These are phyloP conservation scores for Lipomyces yamadae DNA, from an alignment of 805 yeast genomes.

Conservation along the genomic window DNA sequence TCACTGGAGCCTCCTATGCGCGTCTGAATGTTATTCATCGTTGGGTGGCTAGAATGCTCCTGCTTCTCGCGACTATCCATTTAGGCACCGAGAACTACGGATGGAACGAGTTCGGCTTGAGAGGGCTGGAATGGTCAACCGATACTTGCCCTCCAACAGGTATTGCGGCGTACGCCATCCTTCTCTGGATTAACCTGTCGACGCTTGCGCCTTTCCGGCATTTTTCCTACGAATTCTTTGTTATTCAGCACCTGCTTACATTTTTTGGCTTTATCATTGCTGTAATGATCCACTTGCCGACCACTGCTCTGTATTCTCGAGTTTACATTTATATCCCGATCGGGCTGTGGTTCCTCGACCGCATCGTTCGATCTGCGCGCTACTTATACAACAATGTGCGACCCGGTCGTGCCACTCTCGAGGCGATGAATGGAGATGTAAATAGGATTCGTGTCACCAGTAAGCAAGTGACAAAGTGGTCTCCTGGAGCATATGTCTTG, in stretches of 20 bases:
- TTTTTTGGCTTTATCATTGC: conserved; percentile 36
- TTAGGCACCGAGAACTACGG: conserved; percentile 30
- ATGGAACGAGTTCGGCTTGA: conserved; percentile 28
- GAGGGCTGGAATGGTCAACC: conserved; percentile 20
- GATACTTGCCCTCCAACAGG: conserved; percentile 31
- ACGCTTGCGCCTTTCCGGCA: conserved; percentile 44
- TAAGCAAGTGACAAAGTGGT: conserved; percentile 13
- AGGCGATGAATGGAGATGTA: conserved; percentile 6
- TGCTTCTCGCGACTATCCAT: conserved; percentile 37
- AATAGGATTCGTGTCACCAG: background rate
- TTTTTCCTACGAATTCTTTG: conserved; percentile 36
- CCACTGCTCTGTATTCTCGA: conserved; percentile 23
- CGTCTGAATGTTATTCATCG: conserved; percentile 36
- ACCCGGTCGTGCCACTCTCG: conserved; percentile 5
- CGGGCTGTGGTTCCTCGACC: conserved; percentile 33
- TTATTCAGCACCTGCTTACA: conserved; percentile 36
- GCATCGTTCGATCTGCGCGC: conserved; percentile 28
- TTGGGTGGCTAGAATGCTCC: conserved; percentile 38
- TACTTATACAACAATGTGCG: conserved; percentile 4
- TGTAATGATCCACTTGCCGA: conserved; percentile 35
- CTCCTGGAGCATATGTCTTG: conserved; percentile 35
- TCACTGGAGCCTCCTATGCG: conserved; percentile 33
- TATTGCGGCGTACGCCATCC: conserved; percentile 35
- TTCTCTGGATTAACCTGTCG: conserved; percentile 37
- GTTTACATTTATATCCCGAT: conserved; percentile 31